Evolutionary conservation across 2,329 filamentous ascomycete species (phyloP), one percentile per base, ranked within the genome.

Genomic region (Penicillium verrucosum): DNA sequence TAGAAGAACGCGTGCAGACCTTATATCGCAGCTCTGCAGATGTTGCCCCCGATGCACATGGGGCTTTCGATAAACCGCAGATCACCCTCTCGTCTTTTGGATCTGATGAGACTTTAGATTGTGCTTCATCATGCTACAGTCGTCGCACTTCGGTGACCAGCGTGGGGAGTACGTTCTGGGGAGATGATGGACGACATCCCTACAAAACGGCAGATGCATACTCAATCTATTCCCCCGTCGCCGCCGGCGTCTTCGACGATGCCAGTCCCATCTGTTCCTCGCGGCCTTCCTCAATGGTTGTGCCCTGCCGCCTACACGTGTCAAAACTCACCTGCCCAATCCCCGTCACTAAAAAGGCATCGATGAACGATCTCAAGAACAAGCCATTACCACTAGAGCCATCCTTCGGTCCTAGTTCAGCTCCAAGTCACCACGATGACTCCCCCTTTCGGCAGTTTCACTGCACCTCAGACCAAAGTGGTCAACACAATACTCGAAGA

Each of bases 301-400:
- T 18, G 7, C 40, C 37, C 12, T 25, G 9, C 34, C 37, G 23
- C 25, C 41, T 52, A 25, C 18, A 40, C 10, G 16, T 27, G 42
- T 30, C 36, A 18, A 38, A 37, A n/a, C 29, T 23, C 27, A 18
- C 21, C 36, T 9, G 7, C 18, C 43, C 16, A 18, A 38, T 64
- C 23, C 63, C 61, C 2, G 32, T 50, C 38, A 37, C 60, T 25
- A 54, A 60, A 12, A 60, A 62, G 25, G 62, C 63, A 23, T 68
- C 68, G 1, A 57, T 68, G 23, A 60, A 62, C 12, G 65, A 74
- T 23, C 53, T 70, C 21, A 71, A 63, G 54, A 74, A 77, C 51
- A 78, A 78, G 49, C 74, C 75, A 8, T 67, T 78, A 5, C 76
- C 76, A 16, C 65, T 69, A 5, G 72, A 73, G 23, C 75, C 75